Evolutionary conservation across 1,139 yeast species (phyloP), one percentile per base, ranked within the genome.

Genomic region (Sugiyamaella pinicola): DNA sequence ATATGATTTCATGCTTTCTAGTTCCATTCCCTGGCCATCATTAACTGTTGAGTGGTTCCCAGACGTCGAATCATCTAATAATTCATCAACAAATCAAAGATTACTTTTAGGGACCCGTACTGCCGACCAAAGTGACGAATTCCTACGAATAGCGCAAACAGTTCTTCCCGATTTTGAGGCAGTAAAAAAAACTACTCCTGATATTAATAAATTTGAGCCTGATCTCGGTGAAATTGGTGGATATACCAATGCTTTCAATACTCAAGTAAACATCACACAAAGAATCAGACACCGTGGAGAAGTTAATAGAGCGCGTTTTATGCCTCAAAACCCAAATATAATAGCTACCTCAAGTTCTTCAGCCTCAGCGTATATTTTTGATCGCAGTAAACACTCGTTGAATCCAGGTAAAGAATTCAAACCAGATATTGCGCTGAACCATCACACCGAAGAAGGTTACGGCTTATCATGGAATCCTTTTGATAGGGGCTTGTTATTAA

Each of bases 61-160:
- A 57, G 80, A 66, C 72, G 75, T 63, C 37, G 67, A 63, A 50
- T 52, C 51, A 55, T 28, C 49, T 7, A 57, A 57, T 34, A 55
- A 58, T 48, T 57, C 57, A 10, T 55, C 54, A 31, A 47, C 13
- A 3, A 21, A 28, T 9, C 75, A 73, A 52, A 58, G 74, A 19
- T 68, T 93, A 53, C 68, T 91, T 19, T 70, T 91, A 39, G 96
- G 97, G 10, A 93, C 99, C 0, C 91, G 88, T 65, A 88, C 98
- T 0, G 81, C 91, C 0, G 95, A 89, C 2, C 84, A 81, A 53
- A 95, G 84, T 52, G 79, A 79, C 3, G 87, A 93, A 66, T 88
- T 82, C 67, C 69, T 93, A 58, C 87, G 93, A 65, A 71, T 90
- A 28, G 96, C 93, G 1, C 72, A 82, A 3, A 81, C 90, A 8